Conservation (phyloP, 768 basidiomycete genomes). For the Lactifluus hygrophoroides region DNA sequence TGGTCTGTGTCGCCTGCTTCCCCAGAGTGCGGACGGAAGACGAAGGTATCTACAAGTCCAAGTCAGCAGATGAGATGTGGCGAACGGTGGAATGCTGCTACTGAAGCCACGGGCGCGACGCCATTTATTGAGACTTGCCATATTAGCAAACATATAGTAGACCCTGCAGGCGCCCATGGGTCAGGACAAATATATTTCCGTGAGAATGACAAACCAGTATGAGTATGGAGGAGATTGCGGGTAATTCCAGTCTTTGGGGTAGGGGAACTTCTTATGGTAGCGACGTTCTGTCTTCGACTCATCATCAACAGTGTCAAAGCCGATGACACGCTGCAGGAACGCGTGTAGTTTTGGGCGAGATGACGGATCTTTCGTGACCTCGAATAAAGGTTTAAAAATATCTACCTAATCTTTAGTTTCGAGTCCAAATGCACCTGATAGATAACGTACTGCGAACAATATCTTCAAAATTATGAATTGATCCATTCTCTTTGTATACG, state of each 20-base stretch:
- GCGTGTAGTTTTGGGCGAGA: conserved; percentile 92
- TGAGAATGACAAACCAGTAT: conserved; percentile 61
- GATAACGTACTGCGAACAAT: conserved; percentile 73
- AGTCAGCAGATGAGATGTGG: not conserved
- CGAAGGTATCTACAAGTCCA: conserved; percentile 71
- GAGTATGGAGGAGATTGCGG: conserved; percentile 88
- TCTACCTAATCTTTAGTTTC: conserved; percentile 38
- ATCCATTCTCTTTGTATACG: conserved; percentile 85
- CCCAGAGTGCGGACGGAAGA: conserved; percentile 92
- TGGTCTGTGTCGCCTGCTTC: conserved; percentile 99
- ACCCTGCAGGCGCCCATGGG: conserved; percentile 44
- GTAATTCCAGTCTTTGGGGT: conserved; percentile 83
- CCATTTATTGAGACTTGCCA: conserved; percentile 93
- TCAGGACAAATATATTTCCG: not conserved
- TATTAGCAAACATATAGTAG: conserved; percentile 97
- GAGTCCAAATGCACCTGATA: not conserved
- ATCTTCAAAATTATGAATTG: conserved; percentile 81
- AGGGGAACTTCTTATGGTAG: conserved; percentile 90
- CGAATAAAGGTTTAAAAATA: conserved; percentile 87
- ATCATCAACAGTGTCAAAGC: conserved; percentile 98
- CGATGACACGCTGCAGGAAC: conserved; percentile 90
- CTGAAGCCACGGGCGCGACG: conserved; percentile 83
- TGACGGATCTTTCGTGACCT: conserved; percentile 86
- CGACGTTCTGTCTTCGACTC: conserved; percentile 91
- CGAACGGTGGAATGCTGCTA: conserved; percentile 33